Conservation (phyloP, 2,329 filamentous ascomycete species). For the Colletotrichum spinosum region DNA sequence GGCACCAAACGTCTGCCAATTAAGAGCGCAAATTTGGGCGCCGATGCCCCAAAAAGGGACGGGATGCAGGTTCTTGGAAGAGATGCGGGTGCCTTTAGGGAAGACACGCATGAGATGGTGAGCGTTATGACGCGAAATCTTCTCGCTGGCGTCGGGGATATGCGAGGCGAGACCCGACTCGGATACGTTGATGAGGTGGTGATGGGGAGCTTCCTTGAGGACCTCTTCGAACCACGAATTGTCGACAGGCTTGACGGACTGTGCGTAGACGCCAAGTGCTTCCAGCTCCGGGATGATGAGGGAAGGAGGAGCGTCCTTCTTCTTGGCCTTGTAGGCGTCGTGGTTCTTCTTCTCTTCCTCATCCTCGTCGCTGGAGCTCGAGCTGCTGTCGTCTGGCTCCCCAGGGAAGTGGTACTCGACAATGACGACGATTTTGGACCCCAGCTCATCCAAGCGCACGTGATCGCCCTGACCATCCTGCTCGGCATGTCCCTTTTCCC, state of each 20-base stretch:
- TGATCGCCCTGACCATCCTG: slow-evolving; percentile 63
- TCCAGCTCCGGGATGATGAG: slow-evolving; percentile 74
- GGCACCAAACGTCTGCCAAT: slow-evolving; percentile 76
- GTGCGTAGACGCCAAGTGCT: slow-evolving; percentile 75
- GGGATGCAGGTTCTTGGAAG: slow-evolving; percentile 72
- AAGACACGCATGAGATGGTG: slow-evolving; percentile 77
- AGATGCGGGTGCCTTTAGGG: slow-evolving; percentile 76
- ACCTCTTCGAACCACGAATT: slow-evolving; percentile 72
- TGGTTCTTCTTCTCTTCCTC: slow-evolving; percentile 54
- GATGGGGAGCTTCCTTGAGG: slow-evolving; percentile 68
- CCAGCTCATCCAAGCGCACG: slow-evolving; percentile 69
- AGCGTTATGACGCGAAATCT: slow-evolving; percentile 71
- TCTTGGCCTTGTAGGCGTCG: slow-evolving; percentile 60
- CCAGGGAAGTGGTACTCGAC: slow-evolving; percentile 73
- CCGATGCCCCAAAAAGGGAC: slow-evolving; percentile 75
- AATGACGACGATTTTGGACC: slow-evolving; percentile 73
- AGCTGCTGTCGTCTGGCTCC: slow-evolving; percentile 57
- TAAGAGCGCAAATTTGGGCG: slow-evolving; percentile 76
- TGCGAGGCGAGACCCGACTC: slow-evolving; percentile 68
- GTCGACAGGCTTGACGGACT: slow-evolving; percentile 75
- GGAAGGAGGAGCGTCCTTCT: slow-evolving; percentile 57
- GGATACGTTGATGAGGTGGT: slow-evolving; percentile 77
- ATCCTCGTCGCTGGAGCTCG: slow-evolving; percentile 50
- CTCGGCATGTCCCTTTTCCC: slow-evolving; percentile 66
- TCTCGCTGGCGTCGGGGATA: slow-evolving; percentile 57